Base-by-base conservation (phyloP, 768 basidiomycete species). In the Boletellus ananas region DNA sequence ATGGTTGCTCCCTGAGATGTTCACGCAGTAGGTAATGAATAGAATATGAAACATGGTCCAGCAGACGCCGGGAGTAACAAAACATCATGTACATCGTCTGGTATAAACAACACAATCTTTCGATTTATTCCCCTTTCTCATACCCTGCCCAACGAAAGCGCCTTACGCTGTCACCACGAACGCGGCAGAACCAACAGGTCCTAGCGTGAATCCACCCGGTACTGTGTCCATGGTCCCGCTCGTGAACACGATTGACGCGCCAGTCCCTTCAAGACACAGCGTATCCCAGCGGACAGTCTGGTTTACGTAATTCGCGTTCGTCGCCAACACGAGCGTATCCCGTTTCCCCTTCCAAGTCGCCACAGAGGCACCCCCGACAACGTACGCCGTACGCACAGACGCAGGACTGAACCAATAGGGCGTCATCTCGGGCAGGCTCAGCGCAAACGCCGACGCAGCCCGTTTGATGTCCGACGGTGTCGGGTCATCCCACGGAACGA, bases 381-480 rank as follows among this genome's bases (percentile, higher is more conserved):
- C 72, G 27, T 74, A 63, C 40, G 76, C 73, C 0, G 62, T 67
- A 59, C 76, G 61, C 18, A 63, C 61, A 1, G 76, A 74, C 0
- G 55, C 39, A 1, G 79, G 72, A 43, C 66, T 68, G 42, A 79
- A 68, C 52, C 83, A 69, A 64, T 74, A 80, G 0, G 73, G 65
- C 0, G 70, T 73, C 60, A 82, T 75, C 17, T 66, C 66, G 3
- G 73, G 70, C 13, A 80, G 56, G 10, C 77, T 66, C 8, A 62
- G 58, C 3, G 80, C 81, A 13, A 83, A 71, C 4, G 60, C 55
- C 0, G 81, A 83, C 1, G 79, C 73, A 4, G 75, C 73, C 2
- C 66, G 58, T 61, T 83, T 80, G 68, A 84, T 80, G 34, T 80
- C 76, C 4, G 70, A 45, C 1, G 75, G 56, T 0, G 77, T 80